Base-by-base conservation (phyloP, 2,329 filamentous ascomycete species). In the Xylariaceae sp. region DNA sequence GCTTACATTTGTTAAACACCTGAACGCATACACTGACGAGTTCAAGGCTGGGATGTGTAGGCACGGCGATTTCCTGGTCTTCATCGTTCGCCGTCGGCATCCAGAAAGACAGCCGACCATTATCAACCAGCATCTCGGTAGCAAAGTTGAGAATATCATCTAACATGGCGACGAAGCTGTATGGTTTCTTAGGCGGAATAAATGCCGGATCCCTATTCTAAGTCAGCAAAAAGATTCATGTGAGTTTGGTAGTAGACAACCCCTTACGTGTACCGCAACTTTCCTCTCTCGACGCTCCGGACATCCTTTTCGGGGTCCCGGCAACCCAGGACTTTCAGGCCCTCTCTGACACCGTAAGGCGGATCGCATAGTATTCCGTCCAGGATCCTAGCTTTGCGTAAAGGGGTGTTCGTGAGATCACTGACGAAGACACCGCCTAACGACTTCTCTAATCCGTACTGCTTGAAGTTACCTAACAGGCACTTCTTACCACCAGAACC, bases 311-410 rank as follows among this genome's bases (percentile, higher is more conserved):
- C 80, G 0, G 83, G 82, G 67, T 94, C 87, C 63, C 87, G 85
- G 56, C 84, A 82, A 0, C 94, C 94, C 0, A 99, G 79, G 1
- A 99, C 93, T 69, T 89, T 89, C 61, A 97, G 75, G 0, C 94
- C 94, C 74, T 99, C 94, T 52, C 94, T 82, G 4, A 99, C 92
- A 2, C 94, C 94, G 71, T 99, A 99, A 0, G 94, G 94, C 15
- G 94, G 94, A 75, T 99, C 94, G 69, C 92, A 97, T 5, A 97
- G 80, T 60, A 99, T 96, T 3, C 90, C 92, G 73, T 99, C 92
- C 60, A 97, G 73, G 35, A 73, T 69, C 37, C 74, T 74, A 53
- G 71, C 69, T 59, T 72, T 75, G 49, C 84, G 78, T 18, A 97
- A 75, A 0, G 94, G 94, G 1, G 88, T 88, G 70, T 97, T 92